phyloP scores from a whole-genome alignment of 1,284 basidiomycete species.

The Cutaneotrichosporon arboriforme region DNA sequence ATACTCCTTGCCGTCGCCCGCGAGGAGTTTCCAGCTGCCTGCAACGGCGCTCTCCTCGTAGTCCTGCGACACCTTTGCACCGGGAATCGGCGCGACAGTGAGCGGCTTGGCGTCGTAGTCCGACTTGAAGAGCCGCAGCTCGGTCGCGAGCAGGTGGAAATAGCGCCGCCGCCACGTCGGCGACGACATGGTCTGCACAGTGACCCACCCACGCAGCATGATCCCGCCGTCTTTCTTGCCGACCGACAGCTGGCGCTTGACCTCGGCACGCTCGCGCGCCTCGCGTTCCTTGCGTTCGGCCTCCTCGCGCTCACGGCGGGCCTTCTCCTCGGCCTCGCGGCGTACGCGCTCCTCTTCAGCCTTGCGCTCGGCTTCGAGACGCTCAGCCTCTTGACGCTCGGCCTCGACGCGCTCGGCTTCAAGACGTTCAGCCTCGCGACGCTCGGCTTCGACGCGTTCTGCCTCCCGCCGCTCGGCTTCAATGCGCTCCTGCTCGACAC shows the following conservation, averaged over 20 bases:
- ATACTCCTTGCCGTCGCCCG: constrained; percentile 30
- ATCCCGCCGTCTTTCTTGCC: constrained; percentile 26
- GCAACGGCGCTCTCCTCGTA: constrained; percentile 45
- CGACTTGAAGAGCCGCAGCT: constrained; percentile 36
- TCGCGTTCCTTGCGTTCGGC: background rate
- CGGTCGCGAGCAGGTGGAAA: constrained; percentile 31
- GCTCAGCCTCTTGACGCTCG: constrained; percentile 2
- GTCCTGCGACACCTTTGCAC: background rate
- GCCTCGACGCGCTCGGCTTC: constrained; percentile 3
- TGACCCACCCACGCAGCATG: constrained; percentile 45
- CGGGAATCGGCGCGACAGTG: background rate
- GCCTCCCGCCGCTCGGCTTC: background rate
- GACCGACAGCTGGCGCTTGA: constrained; percentile 5
- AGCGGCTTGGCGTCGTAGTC: constrained; percentile 8
- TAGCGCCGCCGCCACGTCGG: constrained; percentile 40
- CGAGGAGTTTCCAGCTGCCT: constrained; percentile 36
- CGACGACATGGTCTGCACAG: constrained; percentile 35
- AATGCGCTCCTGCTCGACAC: background rate
- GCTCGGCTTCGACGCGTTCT: constrained; percentile 8
- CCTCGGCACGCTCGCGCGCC: constrained; percentile 10
- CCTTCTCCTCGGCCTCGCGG: background rate
- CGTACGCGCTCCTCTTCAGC: background rate
- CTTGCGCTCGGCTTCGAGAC: constrained; percentile 8
- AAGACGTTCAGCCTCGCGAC: background rate
- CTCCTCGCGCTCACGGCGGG: background rate